Evolutionary conservation across 108 stramenopile genomes (phyloP).

Genomic region (Cylindrotheca closterium): DNA sequence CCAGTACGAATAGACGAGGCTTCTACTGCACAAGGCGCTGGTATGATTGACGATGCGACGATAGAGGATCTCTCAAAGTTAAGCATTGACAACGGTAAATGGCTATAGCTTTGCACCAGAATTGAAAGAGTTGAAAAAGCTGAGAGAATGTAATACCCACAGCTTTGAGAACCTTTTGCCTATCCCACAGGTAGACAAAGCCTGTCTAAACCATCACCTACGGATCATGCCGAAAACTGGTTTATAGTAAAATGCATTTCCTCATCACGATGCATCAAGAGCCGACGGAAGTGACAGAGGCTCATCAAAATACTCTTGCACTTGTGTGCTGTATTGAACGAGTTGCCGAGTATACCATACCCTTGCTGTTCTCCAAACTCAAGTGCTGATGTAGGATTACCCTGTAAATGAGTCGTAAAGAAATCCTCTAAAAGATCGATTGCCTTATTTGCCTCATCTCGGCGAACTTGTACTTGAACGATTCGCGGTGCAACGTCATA

Average conservation of each 20-base stretch:
- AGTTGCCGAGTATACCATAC: conserved; percentile 7
- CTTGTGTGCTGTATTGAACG: conserved; percentile 6
- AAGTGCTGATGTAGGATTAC: not conserved
- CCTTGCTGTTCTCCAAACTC: conserved; percentile 28
- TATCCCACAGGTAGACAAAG: too few relatives aligned
- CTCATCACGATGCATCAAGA: conserved; percentile 28
- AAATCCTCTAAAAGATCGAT: conserved; percentile 15
- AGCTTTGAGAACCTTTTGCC: too few relatives aligned
- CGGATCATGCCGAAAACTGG: not conserved
- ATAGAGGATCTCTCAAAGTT: too few relatives aligned
- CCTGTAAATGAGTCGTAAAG: conserved; percentile 2
- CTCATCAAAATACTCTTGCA: conserved; percentile 40
- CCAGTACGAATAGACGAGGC: too few relatives aligned
- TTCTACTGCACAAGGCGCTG: too few relatives aligned
- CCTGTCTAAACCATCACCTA: too few relatives aligned
- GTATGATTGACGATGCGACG: too few relatives aligned
- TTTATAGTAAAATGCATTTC: conserved; percentile 23
- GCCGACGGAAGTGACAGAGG: conserved; percentile 50
- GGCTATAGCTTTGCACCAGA: too few relatives aligned
- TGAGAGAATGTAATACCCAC: too few relatives aligned
- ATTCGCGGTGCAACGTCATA: conserved; percentile 48
- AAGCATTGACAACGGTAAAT: too few relatives aligned
- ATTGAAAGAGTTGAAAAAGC: too few relatives aligned
- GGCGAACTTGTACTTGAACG: conserved; percentile 38
- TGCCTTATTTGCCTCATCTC: conserved; percentile 29